Conservation (phyloP, 2,329 filamentous ascomycete species). For the Fusarium oligoseptatum region DNA sequence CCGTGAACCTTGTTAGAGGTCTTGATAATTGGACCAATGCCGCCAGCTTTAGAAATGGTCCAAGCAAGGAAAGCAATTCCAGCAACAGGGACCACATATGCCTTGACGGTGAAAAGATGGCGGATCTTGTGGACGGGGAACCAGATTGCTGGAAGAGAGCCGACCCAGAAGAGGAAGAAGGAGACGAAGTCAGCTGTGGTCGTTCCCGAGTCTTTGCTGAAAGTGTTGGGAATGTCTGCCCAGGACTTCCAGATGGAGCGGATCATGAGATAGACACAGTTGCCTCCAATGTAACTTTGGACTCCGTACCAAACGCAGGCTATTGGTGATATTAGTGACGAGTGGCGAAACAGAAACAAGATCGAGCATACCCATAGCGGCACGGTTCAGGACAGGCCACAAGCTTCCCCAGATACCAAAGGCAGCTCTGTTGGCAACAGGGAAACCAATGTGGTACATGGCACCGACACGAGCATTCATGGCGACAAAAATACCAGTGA, state of each 20-base stretch:
- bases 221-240: constrained; percentile 75
- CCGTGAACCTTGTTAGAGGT: constrained; percentile 75
- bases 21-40: constrained; percentile 84
- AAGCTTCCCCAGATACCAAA: constrained; percentile 92
- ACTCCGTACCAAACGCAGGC: constrained; percentile 91
- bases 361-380: constrained; percentile 73
- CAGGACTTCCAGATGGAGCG: constrained; percentile 82
- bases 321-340: constrained; percentile 40
- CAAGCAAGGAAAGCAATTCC: constrained; percentile 90
- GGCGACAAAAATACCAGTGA: constrained; percentile 81
- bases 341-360: background rate
- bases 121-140: constrained; percentile 90
- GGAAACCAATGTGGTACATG: constrained; percentile 90
- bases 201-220: constrained; percentile 75
- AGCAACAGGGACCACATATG: constrained; percentile 85
- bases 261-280: constrained; percentile 92
- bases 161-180: constrained; percentile 90
- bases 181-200: constrained; percentile 81
- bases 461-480: constrained; percentile 87
- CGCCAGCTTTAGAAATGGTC: constrained; percentile 84
- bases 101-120: constrained; percentile 92
- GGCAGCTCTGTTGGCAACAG: constrained; percentile 80
- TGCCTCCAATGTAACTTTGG: constrained; percentile 85
- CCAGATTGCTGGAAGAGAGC: constrained; percentile 86
- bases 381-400: constrained; percentile 90